phyloP scores from a whole-genome alignment of 2,329 filamentous ascomycete genomes.

The Allantophomopsis lycopodina region DNA sequence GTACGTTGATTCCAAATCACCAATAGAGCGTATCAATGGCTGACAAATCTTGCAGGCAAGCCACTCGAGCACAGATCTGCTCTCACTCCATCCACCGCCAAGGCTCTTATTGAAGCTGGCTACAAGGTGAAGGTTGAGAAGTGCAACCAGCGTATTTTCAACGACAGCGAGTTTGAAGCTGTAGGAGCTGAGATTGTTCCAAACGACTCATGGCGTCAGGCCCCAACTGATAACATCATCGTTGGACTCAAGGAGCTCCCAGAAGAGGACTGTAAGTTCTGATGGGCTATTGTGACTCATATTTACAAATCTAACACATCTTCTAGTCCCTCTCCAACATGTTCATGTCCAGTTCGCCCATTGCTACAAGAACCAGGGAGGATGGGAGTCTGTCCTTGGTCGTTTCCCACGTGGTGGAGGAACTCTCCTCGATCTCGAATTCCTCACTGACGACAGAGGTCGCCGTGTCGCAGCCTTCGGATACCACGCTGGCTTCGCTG shows the following conservation, averaged over 20 bases:
- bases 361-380: slow-evolving; percentile 64
- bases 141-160: slow-evolving; percentile 52
- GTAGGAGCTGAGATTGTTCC: slow-evolving; percentile 52
- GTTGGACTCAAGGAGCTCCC: slow-evolving; percentile 69
- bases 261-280: slow-evolving; percentile 44
- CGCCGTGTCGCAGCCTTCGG: slow-evolving; percentile 49
- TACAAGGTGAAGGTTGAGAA: slow-evolving; percentile 57
- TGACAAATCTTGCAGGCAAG: slow-evolving; percentile 18
- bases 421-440: slow-evolving; percentile 75
- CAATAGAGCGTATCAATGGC: slow-evolving; percentile 3
- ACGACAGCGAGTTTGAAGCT: slow-evolving; percentile 45
- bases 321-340: slow-evolving; percentile 50
- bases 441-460: slow-evolving; percentile 60
- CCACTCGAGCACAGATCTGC: slow-evolving; percentile 25
- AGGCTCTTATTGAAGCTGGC: slow-evolving; percentile 52
- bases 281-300: slow-evolving; percentile 3
- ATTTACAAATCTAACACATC: not conserved
- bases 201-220: slow-evolving; percentile 53
- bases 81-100: slow-evolving; percentile 28
- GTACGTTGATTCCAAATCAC: slow-evolving; percentile 14
- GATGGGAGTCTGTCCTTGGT: slow-evolving; percentile 68
- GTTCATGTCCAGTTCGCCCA: slow-evolving; percentile 61
- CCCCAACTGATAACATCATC: slow-evolving; percentile 55
- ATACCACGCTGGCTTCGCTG: slow-evolving; percentile 63
- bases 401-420: slow-evolving; percentile 67